Conservation (phyloP, 78 protist genomes). For the Planoprotostelium fungivorum region DNA sequence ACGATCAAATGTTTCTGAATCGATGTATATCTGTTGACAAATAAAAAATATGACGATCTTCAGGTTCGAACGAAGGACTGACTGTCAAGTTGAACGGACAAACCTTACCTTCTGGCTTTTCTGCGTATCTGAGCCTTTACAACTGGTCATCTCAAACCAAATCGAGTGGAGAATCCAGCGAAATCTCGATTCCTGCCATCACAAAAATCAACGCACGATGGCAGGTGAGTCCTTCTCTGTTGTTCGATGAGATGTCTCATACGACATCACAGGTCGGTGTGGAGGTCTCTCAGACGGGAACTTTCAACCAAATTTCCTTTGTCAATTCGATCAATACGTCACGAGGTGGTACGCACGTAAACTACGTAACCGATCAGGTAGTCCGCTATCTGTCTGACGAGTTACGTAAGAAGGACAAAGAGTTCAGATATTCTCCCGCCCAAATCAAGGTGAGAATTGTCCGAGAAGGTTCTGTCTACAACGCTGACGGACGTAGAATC, state of each 20-base stretch:
- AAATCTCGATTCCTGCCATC: slow-evolving; percentile 22
- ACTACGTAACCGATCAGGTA: slow-evolving; percentile 70
- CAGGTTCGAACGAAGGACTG: slow-evolving; percentile 31
- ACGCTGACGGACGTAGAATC: slow-evolving; percentile 75
- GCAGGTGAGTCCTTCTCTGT: background rate
- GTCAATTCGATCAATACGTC: slow-evolving; percentile 96
- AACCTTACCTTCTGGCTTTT: background rate
- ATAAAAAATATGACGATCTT: background rate
- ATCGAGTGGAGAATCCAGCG: slow-evolving; percentile 67
- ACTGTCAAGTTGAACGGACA: slow-evolving; percentile 47
- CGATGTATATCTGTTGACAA: too few species aligned
- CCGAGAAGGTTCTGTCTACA: background rate
- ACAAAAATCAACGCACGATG: background rate
- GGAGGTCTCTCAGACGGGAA: slow-evolving; percentile 13
- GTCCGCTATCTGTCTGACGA: background rate
- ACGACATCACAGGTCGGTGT: slow-evolving; percentile 55
- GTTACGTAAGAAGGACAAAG: slow-evolving; percentile 38
- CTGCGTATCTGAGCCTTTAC: background rate
- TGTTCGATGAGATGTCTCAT: slow-evolving; percentile 12
- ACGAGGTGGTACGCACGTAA: slow-evolving; percentile 97
- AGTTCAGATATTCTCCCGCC: background rate
- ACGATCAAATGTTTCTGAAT: too few species aligned
- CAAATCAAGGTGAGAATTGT: background rate
- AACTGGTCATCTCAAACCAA: slow-evolving; percentile 1
- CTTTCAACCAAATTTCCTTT: slow-evolving; percentile 72